Conservation (phyloP, 108 stramenopile species). For the Nitzschia putrida region DNA sequence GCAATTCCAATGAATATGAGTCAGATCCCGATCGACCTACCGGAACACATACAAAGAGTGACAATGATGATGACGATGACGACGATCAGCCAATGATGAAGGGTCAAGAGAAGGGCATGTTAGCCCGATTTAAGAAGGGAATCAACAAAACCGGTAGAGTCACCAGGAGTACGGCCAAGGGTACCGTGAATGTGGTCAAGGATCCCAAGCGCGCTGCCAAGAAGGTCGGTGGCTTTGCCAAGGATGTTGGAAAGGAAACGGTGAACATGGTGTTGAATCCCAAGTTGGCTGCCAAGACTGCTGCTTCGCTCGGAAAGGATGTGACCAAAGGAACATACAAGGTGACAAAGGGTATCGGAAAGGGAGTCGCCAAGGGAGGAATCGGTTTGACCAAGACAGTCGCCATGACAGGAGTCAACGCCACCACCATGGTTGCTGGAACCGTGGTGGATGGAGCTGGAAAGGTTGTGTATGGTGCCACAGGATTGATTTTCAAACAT, state of each 20-base stretch:
- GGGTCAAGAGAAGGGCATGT: constrained; percentile 3
- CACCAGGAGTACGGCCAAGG: constrained; percentile 21
- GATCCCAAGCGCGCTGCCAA: constrained; percentile 29
- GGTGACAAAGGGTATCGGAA: constrained; percentile 20
- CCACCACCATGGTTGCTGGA: constrained; percentile 29
- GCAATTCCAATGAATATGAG: neutral
- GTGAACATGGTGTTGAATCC: constrained; percentile 27
- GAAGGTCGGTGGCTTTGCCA: constrained; percentile 24
- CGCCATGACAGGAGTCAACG: constrained; percentile 27
- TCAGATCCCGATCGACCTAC: neutral
- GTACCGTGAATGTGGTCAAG: constrained; percentile 24
- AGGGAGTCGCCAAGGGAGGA: constrained; percentile 28
- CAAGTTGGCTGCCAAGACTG: constrained; percentile 23
- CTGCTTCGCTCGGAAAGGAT: neutral
- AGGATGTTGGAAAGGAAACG: constrained; percentile 33
- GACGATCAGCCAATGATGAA: constrained; percentile 16
- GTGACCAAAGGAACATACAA: constrained; percentile 15
- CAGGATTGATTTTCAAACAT: constrained; percentile 17
- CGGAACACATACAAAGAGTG: neutral
- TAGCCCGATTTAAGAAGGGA: constrained; percentile 6
- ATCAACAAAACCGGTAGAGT: constrained; percentile 9
- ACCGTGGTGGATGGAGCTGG: constrained; percentile 18
- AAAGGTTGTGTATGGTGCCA: constrained; percentile 24
- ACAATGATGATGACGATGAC: constrained; percentile 3
- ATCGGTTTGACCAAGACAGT: constrained; percentile 22